These are phyloP conservation scores for Petunia secreta DNA, from an alignment of 257 asterid species.

Conservation along the genomic window DNA sequence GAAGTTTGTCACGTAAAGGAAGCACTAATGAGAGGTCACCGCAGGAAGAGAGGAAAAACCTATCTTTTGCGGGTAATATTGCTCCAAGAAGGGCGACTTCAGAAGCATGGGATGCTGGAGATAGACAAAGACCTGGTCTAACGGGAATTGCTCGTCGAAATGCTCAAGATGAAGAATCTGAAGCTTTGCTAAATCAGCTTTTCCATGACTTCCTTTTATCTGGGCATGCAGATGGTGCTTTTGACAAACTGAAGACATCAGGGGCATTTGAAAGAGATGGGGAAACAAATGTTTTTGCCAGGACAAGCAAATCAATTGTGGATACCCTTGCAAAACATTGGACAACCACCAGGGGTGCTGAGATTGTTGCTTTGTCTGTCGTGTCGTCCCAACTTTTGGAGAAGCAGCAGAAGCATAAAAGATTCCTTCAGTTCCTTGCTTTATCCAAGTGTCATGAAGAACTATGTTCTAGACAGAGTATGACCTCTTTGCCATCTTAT, in stretches of 20 bases:
- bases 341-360: conserved; percentile 95
- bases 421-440: conserved; percentile 93
- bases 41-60: conserved; percentile 65
- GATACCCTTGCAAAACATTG: conserved; percentile 97
- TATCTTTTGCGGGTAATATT: conserved; percentile 58
- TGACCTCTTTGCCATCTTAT: conserved; percentile 33
- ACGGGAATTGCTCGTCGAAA: conserved; percentile 64
- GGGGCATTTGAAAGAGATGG: conserved; percentile 97
- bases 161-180: conserved; percentile 93
- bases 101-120: conserved; percentile 83
- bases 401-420: conserved; percentile 87
- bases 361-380: conserved; percentile 71
- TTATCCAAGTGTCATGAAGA: conserved; percentile 95
- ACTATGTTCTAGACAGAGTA: conserved; percentile 82
- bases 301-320: conserved; percentile 87
- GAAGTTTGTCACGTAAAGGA: conserved; percentile 92
- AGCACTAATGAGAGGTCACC: conserved; percentile 77
- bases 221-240: conserved; percentile 77
- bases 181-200: conserved; percentile 80
- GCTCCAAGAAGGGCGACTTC: conserved; percentile 84
- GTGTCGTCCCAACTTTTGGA: conserved; percentile 79
- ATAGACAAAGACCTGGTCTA: conserved; percentile 63
- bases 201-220: conserved; percentile 78
- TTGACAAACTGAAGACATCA: conserved; percentile 63
- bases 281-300: conserved; percentile 74